Evolutionary conservation across 2,329 filamentous ascomycete genomes (phyloP).

Genomic region (Alternaria panax): DNA sequence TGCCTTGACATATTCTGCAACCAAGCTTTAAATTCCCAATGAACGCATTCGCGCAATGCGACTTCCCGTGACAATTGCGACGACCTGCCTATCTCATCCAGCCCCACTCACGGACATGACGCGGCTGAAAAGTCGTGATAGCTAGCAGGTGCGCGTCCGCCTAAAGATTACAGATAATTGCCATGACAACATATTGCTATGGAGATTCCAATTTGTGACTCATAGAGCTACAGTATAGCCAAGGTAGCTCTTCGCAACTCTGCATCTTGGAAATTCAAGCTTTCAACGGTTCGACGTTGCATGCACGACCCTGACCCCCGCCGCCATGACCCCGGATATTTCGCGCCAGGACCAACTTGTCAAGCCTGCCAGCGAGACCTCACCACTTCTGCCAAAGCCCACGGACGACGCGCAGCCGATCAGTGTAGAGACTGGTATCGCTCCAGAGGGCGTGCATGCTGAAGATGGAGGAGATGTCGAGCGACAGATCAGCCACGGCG

Average conservation of each 20-base stretch:
- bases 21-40: not conserved
- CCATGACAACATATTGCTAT: not conserved
- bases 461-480: conserved; percentile 45
- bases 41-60: not conserved
- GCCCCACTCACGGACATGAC: conserved; percentile 3
- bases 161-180: not conserved
- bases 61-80: not conserved
- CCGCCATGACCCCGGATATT: conserved; percentile 10
- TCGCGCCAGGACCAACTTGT: not conserved
- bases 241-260: not conserved
- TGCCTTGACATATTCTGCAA: not conserved
- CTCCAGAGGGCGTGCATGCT: conserved; percentile 27
- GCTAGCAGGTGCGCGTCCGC: not conserved
- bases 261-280: not conserved
- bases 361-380: conserved; percentile 48
- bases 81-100: conserved; percentile 3
- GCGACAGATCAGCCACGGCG: conserved; percentile 43
- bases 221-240: not conserved
- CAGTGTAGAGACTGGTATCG: conserved; percentile 35
- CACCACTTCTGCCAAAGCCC: conserved; percentile 53
- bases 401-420: conserved; percentile 21
- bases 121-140: not conserved
- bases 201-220: not conserved
- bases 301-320: conserved; percentile 2
- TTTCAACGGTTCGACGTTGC: not conserved